Evolutionary conservation across 495 filamentous ascomycete genomes (phyloP).

Genomic region (Daldinia vernicosa): DNA sequence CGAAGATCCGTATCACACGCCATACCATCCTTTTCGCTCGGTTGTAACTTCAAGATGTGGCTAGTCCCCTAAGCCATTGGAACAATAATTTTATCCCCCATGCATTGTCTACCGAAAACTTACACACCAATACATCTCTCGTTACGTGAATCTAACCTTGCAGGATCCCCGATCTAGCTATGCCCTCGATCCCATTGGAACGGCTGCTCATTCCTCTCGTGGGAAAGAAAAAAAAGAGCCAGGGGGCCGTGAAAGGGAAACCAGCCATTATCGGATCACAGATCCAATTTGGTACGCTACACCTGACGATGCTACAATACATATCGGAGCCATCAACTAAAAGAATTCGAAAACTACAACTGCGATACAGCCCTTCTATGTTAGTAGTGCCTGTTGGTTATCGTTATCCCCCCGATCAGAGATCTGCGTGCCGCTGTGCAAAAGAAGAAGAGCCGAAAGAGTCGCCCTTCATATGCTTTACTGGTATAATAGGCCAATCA

Average conservation of each 20-base stretch:
- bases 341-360: conserved; percentile 21
- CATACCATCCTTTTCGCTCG: conserved; percentile 27
- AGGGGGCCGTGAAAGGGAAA: conserved; percentile 4
- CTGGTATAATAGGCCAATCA: conserved; percentile 27
- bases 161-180: conserved; percentile 31
- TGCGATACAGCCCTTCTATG: conserved; percentile 1
- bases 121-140: conserved; percentile 20
- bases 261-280: conserved; percentile 27
- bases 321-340: conserved; percentile 22
- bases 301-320: conserved; percentile 22
- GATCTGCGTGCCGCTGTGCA: conserved; percentile 15
- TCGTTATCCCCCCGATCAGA: background rate
- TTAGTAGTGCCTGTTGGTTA: background rate
- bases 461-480: conserved; percentile 14
- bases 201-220: conserved; percentile 38
- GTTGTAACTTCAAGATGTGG: conserved; percentile 33
- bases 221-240: conserved; percentile 36
- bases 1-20: conserved; percentile 30
- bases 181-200: conserved; percentile 36
- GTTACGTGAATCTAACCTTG: conserved; percentile 27
- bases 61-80: conserved; percentile 35
- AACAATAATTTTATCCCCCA: conserved; percentile 14
- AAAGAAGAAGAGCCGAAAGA: conserved; percentile 36
- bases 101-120: conserved; percentile 19
- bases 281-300: conserved; percentile 33